phyloP scores from a whole-genome alignment of 768 basidiomycete genomes.

The Lactarius akahatsu region DNA sequence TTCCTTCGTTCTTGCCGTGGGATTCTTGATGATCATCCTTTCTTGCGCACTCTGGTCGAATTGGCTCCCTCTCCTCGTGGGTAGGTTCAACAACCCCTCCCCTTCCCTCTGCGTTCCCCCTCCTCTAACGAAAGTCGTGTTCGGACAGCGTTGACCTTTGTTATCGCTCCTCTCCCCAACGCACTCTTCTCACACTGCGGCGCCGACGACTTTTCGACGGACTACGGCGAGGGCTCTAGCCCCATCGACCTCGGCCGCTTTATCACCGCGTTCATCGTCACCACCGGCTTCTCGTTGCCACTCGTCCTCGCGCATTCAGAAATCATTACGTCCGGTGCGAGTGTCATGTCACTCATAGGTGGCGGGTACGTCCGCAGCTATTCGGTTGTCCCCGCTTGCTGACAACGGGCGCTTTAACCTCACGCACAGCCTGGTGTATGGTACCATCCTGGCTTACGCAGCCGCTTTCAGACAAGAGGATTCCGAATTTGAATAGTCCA shows the following conservation, averaged over 20 bases:
- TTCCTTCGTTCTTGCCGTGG: constrained; percentile 94
- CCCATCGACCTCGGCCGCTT: constrained; percentile 92
- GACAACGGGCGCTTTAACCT: constrained; percentile 6
- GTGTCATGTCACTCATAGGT: constrained; percentile 92
- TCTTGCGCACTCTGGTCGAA: constrained; percentile 95
- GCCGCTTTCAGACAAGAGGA: constrained; percentile 79
- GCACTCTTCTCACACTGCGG: constrained; percentile 92
- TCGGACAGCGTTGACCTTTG: constrained; percentile 83
- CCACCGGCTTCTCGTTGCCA: constrained; percentile 92
- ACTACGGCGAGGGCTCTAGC: constrained; percentile 66
- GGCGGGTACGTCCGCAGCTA: constrained; percentile 63
- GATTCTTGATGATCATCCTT: constrained; percentile 97
- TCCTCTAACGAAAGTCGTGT: background rate
- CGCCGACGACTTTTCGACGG: constrained; percentile 80
- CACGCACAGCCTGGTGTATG: constrained; percentile 69
- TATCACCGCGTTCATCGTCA: constrained; percentile 85
- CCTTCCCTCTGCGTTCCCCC: background rate
- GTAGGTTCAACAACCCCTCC: constrained; percentile 47
- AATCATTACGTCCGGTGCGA: constrained; percentile 80
- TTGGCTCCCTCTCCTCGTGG: constrained; percentile 96
- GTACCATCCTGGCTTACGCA: constrained; percentile 86
- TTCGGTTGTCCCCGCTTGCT: background rate
- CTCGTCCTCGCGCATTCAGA: constrained; percentile 90
- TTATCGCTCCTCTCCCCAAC: constrained; percentile 94
- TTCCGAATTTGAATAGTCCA: constrained; percentile 68